Conservation (phyloP, 441 rosid species). For the Erodium texanum region DNA sequence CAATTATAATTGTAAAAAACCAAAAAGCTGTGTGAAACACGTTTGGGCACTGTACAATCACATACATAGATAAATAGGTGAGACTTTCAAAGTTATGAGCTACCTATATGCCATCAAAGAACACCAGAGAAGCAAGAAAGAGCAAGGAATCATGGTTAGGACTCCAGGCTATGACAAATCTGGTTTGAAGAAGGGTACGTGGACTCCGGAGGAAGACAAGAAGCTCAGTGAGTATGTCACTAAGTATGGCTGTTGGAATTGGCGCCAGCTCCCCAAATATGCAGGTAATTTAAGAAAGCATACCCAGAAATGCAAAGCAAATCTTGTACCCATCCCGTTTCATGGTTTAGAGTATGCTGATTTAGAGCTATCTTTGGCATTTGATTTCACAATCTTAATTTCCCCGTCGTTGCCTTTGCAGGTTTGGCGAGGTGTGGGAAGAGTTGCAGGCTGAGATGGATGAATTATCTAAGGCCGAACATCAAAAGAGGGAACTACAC, state of each 20-base stretch:
- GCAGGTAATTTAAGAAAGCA: constrained; percentile 32
- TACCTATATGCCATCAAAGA: background rate
- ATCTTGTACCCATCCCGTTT: too few relatives aligned
- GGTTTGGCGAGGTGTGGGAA: constrained; percentile 42
- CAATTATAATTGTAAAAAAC: background rate
- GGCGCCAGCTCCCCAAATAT: constrained; percentile 56
- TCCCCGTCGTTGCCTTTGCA: background rate
- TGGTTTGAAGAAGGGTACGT: constrained; percentile 49
- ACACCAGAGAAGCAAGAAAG: background rate
- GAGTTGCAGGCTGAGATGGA: constrained; percentile 59
- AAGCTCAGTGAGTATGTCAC: constrained; percentile 40
- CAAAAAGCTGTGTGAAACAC: constrained; percentile 18
- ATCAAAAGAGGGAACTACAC: constrained; percentile 36
- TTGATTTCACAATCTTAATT: background rate
- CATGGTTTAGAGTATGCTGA: too few relatives aligned
- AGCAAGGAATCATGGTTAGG: constrained; percentile 35
- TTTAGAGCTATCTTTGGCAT: background rate
- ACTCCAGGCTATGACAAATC: constrained; percentile 37
- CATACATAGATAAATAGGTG: constrained; percentile 12
- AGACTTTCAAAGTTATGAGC: background rate
- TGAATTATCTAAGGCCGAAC: constrained; percentile 52
- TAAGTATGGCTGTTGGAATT: constrained; percentile 49
- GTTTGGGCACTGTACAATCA: constrained; percentile 11
- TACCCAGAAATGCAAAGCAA: background rate
- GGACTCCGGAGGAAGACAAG: constrained; percentile 57